Percentiles rank a stretch among this genome's conserved stretches.
Evolutionary conservation across 176 grass and related monocot species (phyloP).

Genomic region (Hyparrhenia diplandra): DNA sequence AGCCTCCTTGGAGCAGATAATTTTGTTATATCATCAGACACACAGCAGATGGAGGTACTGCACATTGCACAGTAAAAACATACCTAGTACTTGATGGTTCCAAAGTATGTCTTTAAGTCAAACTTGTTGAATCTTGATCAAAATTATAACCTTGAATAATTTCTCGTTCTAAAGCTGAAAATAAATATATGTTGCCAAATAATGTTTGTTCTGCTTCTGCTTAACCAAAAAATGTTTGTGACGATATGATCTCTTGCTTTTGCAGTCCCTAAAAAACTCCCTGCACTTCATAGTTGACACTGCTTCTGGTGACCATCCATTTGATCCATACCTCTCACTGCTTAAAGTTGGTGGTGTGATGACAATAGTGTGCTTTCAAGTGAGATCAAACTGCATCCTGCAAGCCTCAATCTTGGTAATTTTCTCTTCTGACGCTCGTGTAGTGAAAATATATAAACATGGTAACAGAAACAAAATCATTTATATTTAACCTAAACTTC

Average conservation of each 20-base stretch:
- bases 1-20: too few relatives aligned
- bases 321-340: not conserved
- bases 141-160: too few relatives aligned
- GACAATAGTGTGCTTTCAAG: not conserved
- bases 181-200: not conserved
- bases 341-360: not conserved
- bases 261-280: not conserved
- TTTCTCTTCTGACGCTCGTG: not conserved
- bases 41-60: too few relatives aligned
- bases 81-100: too few relatives aligned
- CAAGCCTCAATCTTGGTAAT: not conserved
- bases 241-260: not conserved
- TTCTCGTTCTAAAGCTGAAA: not conserved
- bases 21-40: too few relatives aligned
- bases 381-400: not conserved
- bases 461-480: not conserved
- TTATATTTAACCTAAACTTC: not conserved
- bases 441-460: not conserved
- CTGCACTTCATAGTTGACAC: not conserved
- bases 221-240: not conserved
- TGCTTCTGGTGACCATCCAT: not conserved
- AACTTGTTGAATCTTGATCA: too few relatives aligned
- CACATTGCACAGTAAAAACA: too few relatives aligned
- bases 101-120: too few relatives aligned
- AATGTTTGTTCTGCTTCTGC: not conserved